Evolutionary conservation across 768 basidiomycete species (phyloP).

Genomic region (Coprinellus micaceus): DNA sequence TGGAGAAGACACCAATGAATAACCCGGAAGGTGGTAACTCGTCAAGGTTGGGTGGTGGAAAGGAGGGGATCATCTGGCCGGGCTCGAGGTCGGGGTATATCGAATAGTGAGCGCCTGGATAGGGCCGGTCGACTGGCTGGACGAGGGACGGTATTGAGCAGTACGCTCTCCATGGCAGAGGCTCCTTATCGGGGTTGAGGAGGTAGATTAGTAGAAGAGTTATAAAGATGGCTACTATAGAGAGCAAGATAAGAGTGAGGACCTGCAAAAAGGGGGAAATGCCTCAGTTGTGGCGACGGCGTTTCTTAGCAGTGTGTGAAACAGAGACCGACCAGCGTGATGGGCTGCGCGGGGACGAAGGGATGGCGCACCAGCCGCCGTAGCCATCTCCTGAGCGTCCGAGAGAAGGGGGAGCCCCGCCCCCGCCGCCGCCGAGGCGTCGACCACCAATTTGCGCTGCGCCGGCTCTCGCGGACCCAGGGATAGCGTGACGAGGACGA

Average conservation of each 20-base stretch:
- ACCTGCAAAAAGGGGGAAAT: constrained; percentile 20
- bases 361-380: constrained; percentile 64
- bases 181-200: constrained; percentile 93
- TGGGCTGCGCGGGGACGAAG: constrained; percentile 74
- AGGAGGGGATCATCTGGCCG: constrained; percentile 35
- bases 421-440: constrained; percentile 49
- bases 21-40: constrained; percentile 77
- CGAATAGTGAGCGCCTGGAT: constrained; percentile 25
- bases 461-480: constrained; percentile 42
- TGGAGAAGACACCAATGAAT: constrained; percentile 86
- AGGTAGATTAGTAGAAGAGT: constrained; percentile 88
- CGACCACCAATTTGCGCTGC: constrained; percentile 53
- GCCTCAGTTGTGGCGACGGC: constrained; percentile 7
- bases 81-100: constrained; percentile 38
- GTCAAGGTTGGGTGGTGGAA: constrained; percentile 75
- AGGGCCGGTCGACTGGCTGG: constrained; percentile 39
- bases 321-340: constrained; percentile 64
- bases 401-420: constrained; percentile 42
- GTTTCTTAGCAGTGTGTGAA: background rate
- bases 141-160: constrained; percentile 64
- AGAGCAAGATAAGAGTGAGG: constrained; percentile 56
- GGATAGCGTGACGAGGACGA: constrained; percentile 28
- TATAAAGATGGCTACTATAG: constrained; percentile 75
- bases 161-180: constrained; percentile 91
- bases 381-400: constrained; percentile 51